Percentiles rank a stretch among this genome's conserved stretches.
These are phyloP conservation scores for Termitomyces sp. DNA, from an alignment of 768 basidiomycete genomes.

Conservation along the genomic window DNA sequence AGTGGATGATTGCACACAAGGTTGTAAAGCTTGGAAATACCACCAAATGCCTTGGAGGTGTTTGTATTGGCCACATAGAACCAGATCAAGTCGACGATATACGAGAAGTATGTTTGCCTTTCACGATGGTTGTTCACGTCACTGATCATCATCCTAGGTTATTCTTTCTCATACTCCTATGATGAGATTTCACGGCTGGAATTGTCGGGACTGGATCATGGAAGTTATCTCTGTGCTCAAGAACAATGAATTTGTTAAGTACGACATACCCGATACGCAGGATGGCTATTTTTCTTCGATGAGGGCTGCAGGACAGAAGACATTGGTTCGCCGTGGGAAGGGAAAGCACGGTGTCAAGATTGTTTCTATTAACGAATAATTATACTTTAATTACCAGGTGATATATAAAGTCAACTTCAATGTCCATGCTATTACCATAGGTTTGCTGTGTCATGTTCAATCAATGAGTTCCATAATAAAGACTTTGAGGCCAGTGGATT, in stretches of 20 bases:
- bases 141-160: background rate
- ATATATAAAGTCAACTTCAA: background rate
- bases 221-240: conserved; percentile 3
- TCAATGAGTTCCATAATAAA: too few species aligned
- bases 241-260: background rate
- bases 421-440: background rate
- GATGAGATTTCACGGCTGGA: conserved; percentile 1
- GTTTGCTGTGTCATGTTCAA: too few species aligned
- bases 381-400: too few species aligned
- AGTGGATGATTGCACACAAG: background rate
- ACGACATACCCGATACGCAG: background rate
- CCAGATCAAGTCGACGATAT: conserved; percentile 1
- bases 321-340: background rate
- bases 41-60: conserved; percentile 5
- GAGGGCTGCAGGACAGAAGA: conserved; percentile 1
- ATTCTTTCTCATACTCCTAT: background rate
- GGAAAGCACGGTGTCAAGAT: background rate
- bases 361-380: background rate
- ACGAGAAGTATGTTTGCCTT: background rate
- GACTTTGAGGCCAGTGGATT: too few species aligned
- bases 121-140: background rate
- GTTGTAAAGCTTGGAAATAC: background rate
- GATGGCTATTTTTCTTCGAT: background rate
- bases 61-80: conserved; percentile 1
- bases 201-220: conserved; percentile 8